phyloP scores from a whole-genome alignment of 2,329 filamentous ascomycete species.

The Beauveria sp. region DNA sequence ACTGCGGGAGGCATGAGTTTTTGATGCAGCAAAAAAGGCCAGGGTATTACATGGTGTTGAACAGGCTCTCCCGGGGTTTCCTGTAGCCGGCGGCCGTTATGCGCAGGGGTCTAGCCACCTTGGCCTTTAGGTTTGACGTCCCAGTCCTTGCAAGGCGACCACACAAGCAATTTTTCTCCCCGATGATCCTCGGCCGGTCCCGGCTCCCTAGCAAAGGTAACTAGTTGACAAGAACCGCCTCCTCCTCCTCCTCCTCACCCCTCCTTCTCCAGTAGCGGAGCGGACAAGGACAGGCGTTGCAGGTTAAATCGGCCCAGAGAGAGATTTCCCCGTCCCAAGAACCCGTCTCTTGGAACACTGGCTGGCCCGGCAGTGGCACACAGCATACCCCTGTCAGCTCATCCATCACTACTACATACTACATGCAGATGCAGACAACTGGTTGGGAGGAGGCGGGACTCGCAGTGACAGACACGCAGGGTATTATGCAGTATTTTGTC shows the following conservation, averaged over 20 bases:
- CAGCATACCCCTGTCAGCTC: not conserved
- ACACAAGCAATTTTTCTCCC: not conserved
- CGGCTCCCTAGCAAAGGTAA: not conserved
- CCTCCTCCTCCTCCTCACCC: no score
- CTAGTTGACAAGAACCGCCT: not conserved
- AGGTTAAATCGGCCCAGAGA: constrained; percentile 3
- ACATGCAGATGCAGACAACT: not conserved
- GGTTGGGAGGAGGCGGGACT: not conserved
- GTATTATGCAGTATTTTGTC: not conserved
- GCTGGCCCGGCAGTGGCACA: not conserved
- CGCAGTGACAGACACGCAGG: not conserved
- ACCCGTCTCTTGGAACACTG: constrained; percentile 4
- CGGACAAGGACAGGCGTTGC: not conserved
- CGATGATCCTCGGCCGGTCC: not conserved
- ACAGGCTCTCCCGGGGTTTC: no score
- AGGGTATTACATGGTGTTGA: no score
- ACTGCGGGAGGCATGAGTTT: no score
- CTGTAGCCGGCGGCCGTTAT: not conserved
- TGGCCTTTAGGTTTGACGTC: not conserved
- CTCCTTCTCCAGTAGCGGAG: not conserved
- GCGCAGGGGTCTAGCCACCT: not conserved
- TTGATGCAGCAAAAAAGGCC: no score
- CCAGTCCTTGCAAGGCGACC: not conserved
- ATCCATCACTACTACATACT: no score
- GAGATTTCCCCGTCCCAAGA: constrained; percentile 3